Evolutionary conservation across 768 basidiomycete species (phyloP).

Genomic region (Phlebiopsis flavidoalba): DNA sequence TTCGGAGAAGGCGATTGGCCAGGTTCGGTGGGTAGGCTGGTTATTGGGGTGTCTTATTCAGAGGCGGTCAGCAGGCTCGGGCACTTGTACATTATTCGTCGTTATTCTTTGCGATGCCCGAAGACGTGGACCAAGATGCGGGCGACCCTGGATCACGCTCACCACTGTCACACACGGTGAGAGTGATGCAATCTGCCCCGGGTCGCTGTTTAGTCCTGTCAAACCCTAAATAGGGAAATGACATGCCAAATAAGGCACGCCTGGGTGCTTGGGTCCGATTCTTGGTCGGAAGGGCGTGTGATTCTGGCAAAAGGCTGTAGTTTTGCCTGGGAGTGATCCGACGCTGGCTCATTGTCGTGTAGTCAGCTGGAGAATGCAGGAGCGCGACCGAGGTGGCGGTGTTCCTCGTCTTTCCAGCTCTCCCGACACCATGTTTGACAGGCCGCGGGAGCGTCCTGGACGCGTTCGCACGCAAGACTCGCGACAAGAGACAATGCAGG

Average conservation of each 20-base stretch:
- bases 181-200: neutral
- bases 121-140: neutral
- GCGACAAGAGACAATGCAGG: no score
- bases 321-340: neutral
- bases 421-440: no score
- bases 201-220: neutral
- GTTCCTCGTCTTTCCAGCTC: no score
- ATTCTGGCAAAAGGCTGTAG: no score
- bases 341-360: neutral
- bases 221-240: neutral
- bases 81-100: neutral
- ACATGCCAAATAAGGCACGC: neutral
- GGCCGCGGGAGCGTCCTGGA: no score
- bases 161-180: neutral
- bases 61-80: neutral
- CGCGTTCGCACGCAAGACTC: no score
- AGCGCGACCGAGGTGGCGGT: no score
- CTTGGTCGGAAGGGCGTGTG: no score
- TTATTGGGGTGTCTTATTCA: neutral
- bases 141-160: neutral
- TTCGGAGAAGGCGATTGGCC: constrained; percentile 58
- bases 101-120: neutral
- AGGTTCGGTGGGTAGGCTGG: constrained; percentile 49
- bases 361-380: neutral
- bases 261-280: no score